Conservation (phyloP, 148 eudicot genomes). For the Suaeda aralocaspica region DNA sequence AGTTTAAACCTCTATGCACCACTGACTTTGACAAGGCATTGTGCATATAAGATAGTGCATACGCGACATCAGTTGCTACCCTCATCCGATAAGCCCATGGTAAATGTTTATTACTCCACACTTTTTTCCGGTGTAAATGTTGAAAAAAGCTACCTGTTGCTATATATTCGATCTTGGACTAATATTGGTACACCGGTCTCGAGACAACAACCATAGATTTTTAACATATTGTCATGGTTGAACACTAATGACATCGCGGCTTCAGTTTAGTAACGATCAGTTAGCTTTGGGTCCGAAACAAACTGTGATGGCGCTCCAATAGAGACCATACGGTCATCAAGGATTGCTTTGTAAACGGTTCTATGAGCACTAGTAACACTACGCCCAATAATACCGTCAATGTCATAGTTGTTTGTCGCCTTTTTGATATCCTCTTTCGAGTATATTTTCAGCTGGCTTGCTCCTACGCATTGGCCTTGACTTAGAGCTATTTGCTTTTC, state of each 20-base stretch:
- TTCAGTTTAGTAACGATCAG: constrained; percentile 22
- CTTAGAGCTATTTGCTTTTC: constrained; percentile 20
- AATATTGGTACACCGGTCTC: constrained; percentile 24
- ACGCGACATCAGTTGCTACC: constrained; percentile 29
- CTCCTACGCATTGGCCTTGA: constrained; percentile 13
- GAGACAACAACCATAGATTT: constrained; percentile 33
- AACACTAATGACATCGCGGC: constrained; percentile 20
- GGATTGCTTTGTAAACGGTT: constrained; percentile 21
- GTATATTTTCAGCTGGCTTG: constrained; percentile 17
- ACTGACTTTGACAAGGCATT: constrained; percentile 10
- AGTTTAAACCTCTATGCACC: constrained; percentile 17
- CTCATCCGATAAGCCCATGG: constrained; percentile 18
- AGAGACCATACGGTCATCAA: constrained; percentile 23
- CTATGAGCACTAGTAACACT: neutral
- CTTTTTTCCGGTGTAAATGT: too few species aligned
- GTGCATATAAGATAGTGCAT: constrained; percentile 21
- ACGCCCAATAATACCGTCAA: constrained; percentile 14
- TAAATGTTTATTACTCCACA: neutral
- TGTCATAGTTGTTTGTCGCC: constrained; percentile 25
- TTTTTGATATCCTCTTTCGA: constrained; percentile 14
- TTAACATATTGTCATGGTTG: constrained; percentile 23
- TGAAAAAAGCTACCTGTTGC: constrained; percentile 15
- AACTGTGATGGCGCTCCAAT: constrained; percentile 5
- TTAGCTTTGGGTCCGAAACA: neutral
- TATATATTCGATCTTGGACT: constrained; percentile 18